These are phyloP conservation scores for Haberlea rhodopensis DNA, from an alignment of 257 asterid species.

Conservation along the genomic window DNA sequence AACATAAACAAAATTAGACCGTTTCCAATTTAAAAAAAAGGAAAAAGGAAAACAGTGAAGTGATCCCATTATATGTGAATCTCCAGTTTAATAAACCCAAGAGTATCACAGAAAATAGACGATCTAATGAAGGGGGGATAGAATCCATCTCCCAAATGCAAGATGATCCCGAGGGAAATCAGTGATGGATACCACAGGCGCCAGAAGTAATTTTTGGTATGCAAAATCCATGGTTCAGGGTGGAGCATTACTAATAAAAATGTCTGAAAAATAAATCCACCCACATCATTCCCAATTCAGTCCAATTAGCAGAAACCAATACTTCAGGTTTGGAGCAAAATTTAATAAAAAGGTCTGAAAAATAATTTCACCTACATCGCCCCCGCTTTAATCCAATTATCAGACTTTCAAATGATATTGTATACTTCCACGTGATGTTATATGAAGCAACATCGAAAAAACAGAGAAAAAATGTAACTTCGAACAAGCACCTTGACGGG, in stretches of 20 bases:
- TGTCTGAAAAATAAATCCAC: conserved; percentile 8
- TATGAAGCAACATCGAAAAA: conserved; percentile 18
- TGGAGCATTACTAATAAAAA: conserved; percentile 10
- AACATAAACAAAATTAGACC: not conserved
- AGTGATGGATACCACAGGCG: conserved; percentile 4
- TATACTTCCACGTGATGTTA: too few relatives aligned
- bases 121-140: too few relatives aligned
- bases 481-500: conserved; percentile 69
- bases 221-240: conserved; percentile 5
- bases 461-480: not conserved
- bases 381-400: conserved; percentile 7
- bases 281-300: conserved; percentile 4
- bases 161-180: not conserved
- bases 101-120: not conserved
- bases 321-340: conserved; percentile 7
- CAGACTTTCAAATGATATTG: conserved; percentile 3
- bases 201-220: not conserved
- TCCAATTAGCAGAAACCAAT: conserved; percentile 9
- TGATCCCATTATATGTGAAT: not conserved
- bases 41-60: not conserved
- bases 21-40: not conserved
- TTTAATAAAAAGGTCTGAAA: conserved; percentile 8
- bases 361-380: conserved; percentile 1
- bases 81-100: not conserved
- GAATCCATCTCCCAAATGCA: not conserved